These are phyloP conservation scores for Linum trigynum DNA, from an alignment of 345 rosid species.

Conservation along the genomic window DNA sequence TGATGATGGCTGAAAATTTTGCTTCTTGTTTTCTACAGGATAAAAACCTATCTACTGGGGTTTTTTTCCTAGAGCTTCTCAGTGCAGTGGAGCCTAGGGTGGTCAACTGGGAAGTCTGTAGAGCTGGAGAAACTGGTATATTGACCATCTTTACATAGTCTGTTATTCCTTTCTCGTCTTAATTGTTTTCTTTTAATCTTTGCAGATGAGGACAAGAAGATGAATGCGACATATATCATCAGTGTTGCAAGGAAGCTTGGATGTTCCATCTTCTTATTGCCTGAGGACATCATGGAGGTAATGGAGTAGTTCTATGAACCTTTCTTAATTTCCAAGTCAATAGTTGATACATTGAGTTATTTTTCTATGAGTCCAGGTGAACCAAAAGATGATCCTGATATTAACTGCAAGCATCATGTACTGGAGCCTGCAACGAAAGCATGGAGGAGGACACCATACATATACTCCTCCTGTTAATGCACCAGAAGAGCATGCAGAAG, in stretches of 20 bases:
- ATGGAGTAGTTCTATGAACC: neutral
- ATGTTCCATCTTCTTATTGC: slow-evolving; percentile 93
- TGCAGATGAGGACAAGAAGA: slow-evolving; percentile 94
- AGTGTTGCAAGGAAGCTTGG: slow-evolving; percentile 98
- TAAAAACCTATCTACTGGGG: slow-evolving; percentile 63
- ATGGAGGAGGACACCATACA: slow-evolving; percentile 28
- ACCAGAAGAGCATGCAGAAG: slow-evolving; percentile 14
- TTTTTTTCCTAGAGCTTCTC: slow-evolving; percentile 88
- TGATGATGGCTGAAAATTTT: slow-evolving; percentile 7
- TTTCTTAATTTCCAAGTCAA: neutral
- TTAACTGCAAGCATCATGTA: slow-evolving; percentile 89
- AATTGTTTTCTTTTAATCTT: slow-evolving; percentile 11
- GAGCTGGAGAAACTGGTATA: slow-evolving; percentile 74
- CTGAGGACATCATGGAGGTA: slow-evolving; percentile 97
- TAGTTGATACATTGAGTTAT: neutral
- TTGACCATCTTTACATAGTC: neutral
- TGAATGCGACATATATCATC: slow-evolving; percentile 87
- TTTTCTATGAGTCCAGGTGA: slow-evolving; percentile 40
- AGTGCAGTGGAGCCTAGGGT: slow-evolving; percentile 88
- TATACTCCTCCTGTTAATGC: slow-evolving; percentile 16
- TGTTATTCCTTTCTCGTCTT: neutral
- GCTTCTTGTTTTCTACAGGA: slow-evolving; percentile 38
- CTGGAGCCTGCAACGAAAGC: slow-evolving; percentile 73
- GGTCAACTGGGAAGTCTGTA: slow-evolving; percentile 83
- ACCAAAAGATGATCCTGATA: slow-evolving; percentile 93